phyloP scores from a whole-genome alignment of 2,329 filamentous ascomycete genomes.

The Bisporella sp. region DNA sequence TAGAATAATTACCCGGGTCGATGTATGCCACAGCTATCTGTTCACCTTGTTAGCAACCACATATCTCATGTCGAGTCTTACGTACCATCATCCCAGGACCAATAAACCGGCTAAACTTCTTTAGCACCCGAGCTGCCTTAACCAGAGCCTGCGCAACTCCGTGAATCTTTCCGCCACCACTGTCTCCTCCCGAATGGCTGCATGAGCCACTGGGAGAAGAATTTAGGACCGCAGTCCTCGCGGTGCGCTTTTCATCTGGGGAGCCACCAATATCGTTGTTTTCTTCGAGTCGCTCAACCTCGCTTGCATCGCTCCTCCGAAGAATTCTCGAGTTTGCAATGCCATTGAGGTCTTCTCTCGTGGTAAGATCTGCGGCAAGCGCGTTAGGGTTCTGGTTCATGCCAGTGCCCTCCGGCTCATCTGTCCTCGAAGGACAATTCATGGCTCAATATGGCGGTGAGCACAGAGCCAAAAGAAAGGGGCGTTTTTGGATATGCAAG shows the following conservation, averaged over 20 bases:
- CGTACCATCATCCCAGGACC: slow-evolving; percentile 39
- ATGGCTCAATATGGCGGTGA: slow-evolving; percentile 30
- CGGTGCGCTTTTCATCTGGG: neutral
- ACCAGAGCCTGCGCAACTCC: neutral
- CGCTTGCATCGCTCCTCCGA: slow-evolving; percentile 32
- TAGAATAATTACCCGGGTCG: slow-evolving; percentile 47
- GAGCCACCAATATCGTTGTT: neutral
- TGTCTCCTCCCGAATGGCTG: neutral
- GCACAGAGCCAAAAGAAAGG: too few relatives aligned
- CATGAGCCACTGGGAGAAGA: neutral
- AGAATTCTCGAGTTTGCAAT: slow-evolving; percentile 50
- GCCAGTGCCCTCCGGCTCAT: slow-evolving; percentile 44
- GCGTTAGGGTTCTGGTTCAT: slow-evolving; percentile 56
- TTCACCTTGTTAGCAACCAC: slow-evolving; percentile 1
- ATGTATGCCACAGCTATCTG: slow-evolving; percentile 32
- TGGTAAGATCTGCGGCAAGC: slow-evolving; percentile 53
- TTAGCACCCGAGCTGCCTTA: slow-evolving; percentile 3
- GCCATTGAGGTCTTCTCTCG: slow-evolving; percentile 53
- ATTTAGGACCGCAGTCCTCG: slow-evolving; percentile 3
- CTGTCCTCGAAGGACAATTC: slow-evolving; percentile 59
- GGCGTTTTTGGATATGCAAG: too few relatives aligned
- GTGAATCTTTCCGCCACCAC: neutral
- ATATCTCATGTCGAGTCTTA: neutral
- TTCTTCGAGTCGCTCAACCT: slow-evolving; percentile 8
- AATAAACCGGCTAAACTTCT: slow-evolving; percentile 39